Base-by-base conservation (phyloP, 2,329 filamentous ascomycete genomes). In the Bertia moriformis region DNA sequence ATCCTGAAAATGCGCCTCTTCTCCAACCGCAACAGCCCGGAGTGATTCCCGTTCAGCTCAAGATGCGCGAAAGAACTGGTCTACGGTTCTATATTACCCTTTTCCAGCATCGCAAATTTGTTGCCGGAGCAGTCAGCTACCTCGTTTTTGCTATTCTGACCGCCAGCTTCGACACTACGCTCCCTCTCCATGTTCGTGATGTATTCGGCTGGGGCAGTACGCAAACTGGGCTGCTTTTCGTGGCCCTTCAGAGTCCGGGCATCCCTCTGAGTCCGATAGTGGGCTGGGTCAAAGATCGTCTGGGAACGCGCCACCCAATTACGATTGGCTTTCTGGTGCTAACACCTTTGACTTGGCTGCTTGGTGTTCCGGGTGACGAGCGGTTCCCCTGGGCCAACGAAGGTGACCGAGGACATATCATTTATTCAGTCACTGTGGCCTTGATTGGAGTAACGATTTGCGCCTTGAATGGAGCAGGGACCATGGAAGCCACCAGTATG, bases 401-500 rank as follows among this genome's bases (percentile, higher is more conserved):
- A 10, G 46, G 44, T 3, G 24, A 44, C 2, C 37, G 39, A 2
- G 51, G 47, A 3, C 43, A 45, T 14, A 37, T 48, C 4, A 45
- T 54, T 14, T 57, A 53, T 24, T 42, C 43, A 1, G 36, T 41
- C 3, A 40, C 44, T 3, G 29, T 53, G 4, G 39, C 45, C 1
- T 37, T 42, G 3, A 44, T 48, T n/a, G 52, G 53, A 1, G 37
- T 49, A 10, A 41, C 47, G 4, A 50, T 46, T 2, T 48, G 46
- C 35, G 36, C 54, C 10, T 40, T 52, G 18, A 50, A 52, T 35
- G 52, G 52, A 2, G 46, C 49, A 14, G 52, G 49, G 3, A 48
- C 46, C 7, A 45, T 54, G 15, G 54, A 56, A 40, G 48, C 50
- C 20, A 52, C 49, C 14, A 38, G 54, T 56, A 45, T 43, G 52